A percentile compares a stretch with the other conserved stretches of the same genome.
Evolutionary conservation across 495 filamentous ascomycete species (phyloP).

Genomic region (Corynascus novoguineensis): DNA sequence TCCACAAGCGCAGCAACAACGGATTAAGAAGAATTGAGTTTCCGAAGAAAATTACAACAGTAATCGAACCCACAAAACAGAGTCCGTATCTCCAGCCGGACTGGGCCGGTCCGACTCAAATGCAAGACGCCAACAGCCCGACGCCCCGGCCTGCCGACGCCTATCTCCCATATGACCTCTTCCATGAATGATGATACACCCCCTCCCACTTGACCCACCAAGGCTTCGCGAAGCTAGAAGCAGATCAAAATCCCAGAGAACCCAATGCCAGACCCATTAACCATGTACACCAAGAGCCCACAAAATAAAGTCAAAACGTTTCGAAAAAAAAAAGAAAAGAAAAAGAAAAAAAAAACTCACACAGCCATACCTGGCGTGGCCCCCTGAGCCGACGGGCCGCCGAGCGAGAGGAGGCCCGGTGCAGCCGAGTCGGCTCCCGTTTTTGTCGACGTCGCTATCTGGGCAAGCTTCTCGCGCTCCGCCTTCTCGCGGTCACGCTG

Average conservation of each 20-base stretch:
- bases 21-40: neutral
- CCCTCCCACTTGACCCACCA: too few species aligned
- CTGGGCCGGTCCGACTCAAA: neutral
- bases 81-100: neutral
- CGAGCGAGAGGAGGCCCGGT: neutral
- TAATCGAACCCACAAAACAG: neutral
- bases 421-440: neutral
- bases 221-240: neutral
- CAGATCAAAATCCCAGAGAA: neutral
- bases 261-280: constrained; percentile 1
- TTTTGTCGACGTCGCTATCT: constrained; percentile 18
- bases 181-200: constrained; percentile 4
- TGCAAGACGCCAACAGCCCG: constrained; percentile 6
- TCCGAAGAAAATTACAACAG: too few species aligned
- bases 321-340: neutral
- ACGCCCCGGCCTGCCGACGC: constrained; percentile 9
- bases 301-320: too few species aligned
- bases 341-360: neutral
- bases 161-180: neutral
- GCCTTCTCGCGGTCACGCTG: constrained; percentile 57
- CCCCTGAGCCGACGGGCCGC: neutral
- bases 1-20: too few species aligned
- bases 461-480: constrained; percentile 36
- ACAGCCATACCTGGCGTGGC: neutral
- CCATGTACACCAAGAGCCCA: neutral